Percentiles rank a stretch among this genome's conserved stretches.
phyloP scores from a whole-genome alignment of 2,329 filamentous ascomycete genomes.

The Pestalotiopsis sp. region DNA sequence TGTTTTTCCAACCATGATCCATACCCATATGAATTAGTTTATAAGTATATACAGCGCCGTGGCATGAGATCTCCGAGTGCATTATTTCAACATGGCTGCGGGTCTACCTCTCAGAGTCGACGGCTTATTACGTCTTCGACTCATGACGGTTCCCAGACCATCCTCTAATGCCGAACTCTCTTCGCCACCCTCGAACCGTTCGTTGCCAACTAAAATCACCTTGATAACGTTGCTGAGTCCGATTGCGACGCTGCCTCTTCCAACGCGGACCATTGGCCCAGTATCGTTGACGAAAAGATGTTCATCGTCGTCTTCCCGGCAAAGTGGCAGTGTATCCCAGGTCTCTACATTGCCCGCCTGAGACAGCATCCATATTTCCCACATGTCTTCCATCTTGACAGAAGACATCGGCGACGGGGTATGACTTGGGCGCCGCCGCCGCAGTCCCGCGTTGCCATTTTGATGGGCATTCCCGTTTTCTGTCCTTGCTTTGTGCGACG shows the following conservation, averaged over 20 bases:
- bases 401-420: background rate
- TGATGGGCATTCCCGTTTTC: constrained; percentile 20
- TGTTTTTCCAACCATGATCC: constrained; percentile 4
- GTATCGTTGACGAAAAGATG: constrained; percentile 67
- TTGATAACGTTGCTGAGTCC: constrained; percentile 75
- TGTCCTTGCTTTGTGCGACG: constrained; percentile 22
- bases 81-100: background rate
- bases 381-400: constrained; percentile 34
- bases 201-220: constrained; percentile 67
- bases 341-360: constrained; percentile 45
- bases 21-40: constrained; percentile 4
- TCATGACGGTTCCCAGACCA: constrained; percentile 38
- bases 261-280: constrained; percentile 66
- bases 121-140: constrained; percentile 33
- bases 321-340: constrained; percentile 49
- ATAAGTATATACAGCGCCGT: background rate
- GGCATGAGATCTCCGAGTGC: background rate
- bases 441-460: constrained; percentile 24
- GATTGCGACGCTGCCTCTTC: constrained; percentile 67
- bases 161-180: constrained; percentile 29
- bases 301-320: constrained; percentile 42
- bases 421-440: constrained; percentile 28
- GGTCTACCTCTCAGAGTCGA: constrained; percentile 22
- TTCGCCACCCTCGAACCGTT: constrained; percentile 57
- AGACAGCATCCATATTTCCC: constrained; percentile 59